Conservation (phyloP, 352 stramenopile species). For the Phytopythium boreale region DNA sequence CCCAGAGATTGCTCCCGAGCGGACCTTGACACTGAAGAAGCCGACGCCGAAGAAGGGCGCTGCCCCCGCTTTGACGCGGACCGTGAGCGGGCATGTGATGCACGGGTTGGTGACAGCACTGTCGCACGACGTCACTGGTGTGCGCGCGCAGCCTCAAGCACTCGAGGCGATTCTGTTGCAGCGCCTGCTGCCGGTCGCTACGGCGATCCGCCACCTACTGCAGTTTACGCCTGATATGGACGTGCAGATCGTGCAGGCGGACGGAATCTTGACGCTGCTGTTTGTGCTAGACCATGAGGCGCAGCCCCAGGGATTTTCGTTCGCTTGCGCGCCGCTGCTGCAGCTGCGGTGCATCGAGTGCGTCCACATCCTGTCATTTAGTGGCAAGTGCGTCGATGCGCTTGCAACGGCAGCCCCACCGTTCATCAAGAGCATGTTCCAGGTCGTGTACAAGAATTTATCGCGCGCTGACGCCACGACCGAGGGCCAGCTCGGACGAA, state of each 20-base stretch:
- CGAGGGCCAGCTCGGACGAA: constrained; percentile 73
- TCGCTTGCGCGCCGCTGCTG: constrained; percentile 66
- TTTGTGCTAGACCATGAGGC: constrained; percentile 82
- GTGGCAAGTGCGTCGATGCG: constrained; percentile 71
- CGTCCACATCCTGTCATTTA: constrained; percentile 87
- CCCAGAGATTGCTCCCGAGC: constrained; percentile 1
- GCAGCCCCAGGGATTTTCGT: constrained; percentile 76
- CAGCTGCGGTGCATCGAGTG: constrained; percentile 84
- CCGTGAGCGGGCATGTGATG: constrained; percentile 67
- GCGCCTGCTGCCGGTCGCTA: constrained; percentile 72
- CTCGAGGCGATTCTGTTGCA: constrained; percentile 71
- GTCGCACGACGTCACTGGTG: constrained; percentile 67
- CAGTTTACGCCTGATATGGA: constrained; percentile 86
- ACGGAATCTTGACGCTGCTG: constrained; percentile 69
- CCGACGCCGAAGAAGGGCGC: constrained; percentile 33
- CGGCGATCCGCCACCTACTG: constrained; percentile 74
- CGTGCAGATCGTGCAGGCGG: constrained; percentile 70
- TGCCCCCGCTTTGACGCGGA: constrained; percentile 38
- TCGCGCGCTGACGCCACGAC: constrained; percentile 74
- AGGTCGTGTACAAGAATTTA: constrained; percentile 83
- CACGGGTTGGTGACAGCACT: constrained; percentile 64
- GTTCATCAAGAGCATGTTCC: constrained; percentile 84
- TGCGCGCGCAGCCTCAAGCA: constrained; percentile 61
- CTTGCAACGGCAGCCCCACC: constrained; percentile 72
- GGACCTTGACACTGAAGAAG: constrained; percentile 14